Evolutionary conservation across 2,329 filamentous ascomycete species (phyloP), one percentile per base, ranked within the genome.

Genomic region (Magnaporthales sp.): DNA sequence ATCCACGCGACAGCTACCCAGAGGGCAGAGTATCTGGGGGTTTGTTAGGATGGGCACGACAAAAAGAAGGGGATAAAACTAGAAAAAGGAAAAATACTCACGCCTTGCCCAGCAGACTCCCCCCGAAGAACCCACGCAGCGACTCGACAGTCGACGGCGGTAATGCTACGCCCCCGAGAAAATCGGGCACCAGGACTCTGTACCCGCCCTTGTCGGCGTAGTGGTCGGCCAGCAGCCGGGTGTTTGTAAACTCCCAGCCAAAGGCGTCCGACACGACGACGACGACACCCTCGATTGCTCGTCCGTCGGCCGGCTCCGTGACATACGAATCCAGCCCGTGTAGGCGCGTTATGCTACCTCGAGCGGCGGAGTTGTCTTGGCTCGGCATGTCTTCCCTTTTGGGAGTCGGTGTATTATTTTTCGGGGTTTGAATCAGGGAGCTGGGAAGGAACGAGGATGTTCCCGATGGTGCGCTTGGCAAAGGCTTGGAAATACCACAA

Each of bases 191-290:
- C 68, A 84, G 83, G 46, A 87, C 83, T 9, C 74, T 75, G 70
- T 80, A 85, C 15, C 76, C 75, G 4, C 80, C 80, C 70, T 81
- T 81, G 67, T 78, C 76, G n/a, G 84, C 83, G 70, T 84, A 85
- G 58, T 75, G 74, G 70, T 87, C 85, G 5, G 83, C 83, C 38
- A 87, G 73, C 6, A 86, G 73, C 51, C 81, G 78, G 65, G 79
- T 80, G 73, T 87, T 87, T 26, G 80, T 74, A 68, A 86, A 81
- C 2, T 78, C 76, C 79, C 83, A 84, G 19, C 84, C 84, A 70
- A 86, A 86, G 0, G 80, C 80, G 71, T 87, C 85, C 0, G 84
- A 78, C 32, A 87, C 77, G 64, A 86, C 77, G 58, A 86, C 80
- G 10, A 87, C 74, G 67, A 84, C 80, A 11, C 77, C 84, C 51